phyloP scores from a whole-genome alignment of 2,329 filamentous ascomycete genomes.

The Penicillium polonicum region DNA sequence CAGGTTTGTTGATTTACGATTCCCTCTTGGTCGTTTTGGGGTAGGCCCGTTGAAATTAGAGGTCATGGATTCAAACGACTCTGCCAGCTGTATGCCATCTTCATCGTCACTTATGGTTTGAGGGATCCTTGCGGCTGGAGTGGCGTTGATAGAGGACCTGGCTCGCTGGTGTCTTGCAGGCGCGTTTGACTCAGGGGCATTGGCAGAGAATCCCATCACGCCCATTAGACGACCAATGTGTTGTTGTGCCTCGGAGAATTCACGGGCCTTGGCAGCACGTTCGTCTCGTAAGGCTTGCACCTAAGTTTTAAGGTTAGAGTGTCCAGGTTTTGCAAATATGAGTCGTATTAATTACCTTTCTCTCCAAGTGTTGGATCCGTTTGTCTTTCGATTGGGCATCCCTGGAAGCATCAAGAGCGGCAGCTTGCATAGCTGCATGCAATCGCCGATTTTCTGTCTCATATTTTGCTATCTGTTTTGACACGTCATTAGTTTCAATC shows the following conservation, averaged over 20 bases:
- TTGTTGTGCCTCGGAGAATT: conserved; percentile 42
- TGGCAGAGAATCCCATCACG: conserved; percentile 38
- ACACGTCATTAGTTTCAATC: not conserved
- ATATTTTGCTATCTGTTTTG: conserved; percentile 23
- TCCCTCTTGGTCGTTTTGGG: conserved; percentile 31
- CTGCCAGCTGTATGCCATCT: conserved; percentile 18
- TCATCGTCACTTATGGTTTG: conserved; percentile 20
- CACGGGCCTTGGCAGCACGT: conserved; percentile 37
- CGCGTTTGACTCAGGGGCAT: conserved; percentile 16
- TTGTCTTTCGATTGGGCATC: conserved; percentile 34
- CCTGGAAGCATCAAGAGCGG: conserved; percentile 25
- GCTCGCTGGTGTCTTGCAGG: conserved; percentile 18
- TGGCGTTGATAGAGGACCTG: conserved; percentile 15
- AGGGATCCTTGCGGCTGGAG: conserved; percentile 9
- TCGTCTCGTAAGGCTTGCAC: conserved; percentile 38
- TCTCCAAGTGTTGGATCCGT: conserved; percentile 34
- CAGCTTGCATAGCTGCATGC: conserved; percentile 26
- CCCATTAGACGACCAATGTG: conserved; percentile 40
- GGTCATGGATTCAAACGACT: conserved; percentile 24
- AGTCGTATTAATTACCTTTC: conserved; percentile 25
- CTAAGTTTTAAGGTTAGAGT: conserved; percentile 18
- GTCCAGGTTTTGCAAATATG: not conserved
- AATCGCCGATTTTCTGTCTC: conserved; percentile 30
- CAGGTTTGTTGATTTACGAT: conserved; percentile 15
- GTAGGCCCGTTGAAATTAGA: conserved; percentile 22